A percentile compares a stretch with the other conserved stretches of the same genome.
phyloP scores from a whole-genome alignment of 2,329 filamentous ascomycete genomes.

The Elsinoe perseae region DNA sequence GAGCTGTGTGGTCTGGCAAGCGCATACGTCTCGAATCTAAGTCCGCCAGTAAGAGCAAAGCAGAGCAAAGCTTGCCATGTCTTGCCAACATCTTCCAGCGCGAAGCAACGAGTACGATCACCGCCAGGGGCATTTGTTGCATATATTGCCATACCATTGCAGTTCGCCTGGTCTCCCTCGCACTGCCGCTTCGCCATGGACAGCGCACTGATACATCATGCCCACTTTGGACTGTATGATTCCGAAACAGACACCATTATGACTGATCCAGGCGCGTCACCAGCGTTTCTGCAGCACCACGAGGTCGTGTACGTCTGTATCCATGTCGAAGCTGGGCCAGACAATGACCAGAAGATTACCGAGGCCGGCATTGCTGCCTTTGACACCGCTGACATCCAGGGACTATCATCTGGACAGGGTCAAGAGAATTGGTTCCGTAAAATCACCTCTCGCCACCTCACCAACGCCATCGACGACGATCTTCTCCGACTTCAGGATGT shows the following conservation, averaged over 20 bases:
- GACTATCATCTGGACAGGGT: slow-evolving; percentile 1
- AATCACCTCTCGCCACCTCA: slow-evolving; percentile 23
- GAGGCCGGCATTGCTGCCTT: slow-evolving; percentile 26
- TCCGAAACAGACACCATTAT: neutral
- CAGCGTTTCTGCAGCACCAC: neutral
- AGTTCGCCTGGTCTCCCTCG: no score
- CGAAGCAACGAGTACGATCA: no score
- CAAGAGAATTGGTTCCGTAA: slow-evolving; percentile 17
- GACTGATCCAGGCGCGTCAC: neutral
- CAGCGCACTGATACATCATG: neutral
- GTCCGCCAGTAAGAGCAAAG: no score
- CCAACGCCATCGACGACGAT: slow-evolving; percentile 21
- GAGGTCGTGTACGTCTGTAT: slow-evolving; percentile 25
- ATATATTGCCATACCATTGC: no score
- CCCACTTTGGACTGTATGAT: neutral
- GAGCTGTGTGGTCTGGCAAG: no score
- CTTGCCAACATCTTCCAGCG: no score
- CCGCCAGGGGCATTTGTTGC: no score
- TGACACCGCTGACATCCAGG: slow-evolving; percentile 21
- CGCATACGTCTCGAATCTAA: no score
- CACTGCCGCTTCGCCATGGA: neutral
- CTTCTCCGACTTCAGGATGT: neutral
- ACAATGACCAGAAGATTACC: slow-evolving; percentile 21
- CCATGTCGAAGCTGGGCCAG: slow-evolving; percentile 24
- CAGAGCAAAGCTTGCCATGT: no score